Conservation (phyloP, 2,329 filamentous ascomycete genomes). For the Fonsecaea nubica region DNA sequence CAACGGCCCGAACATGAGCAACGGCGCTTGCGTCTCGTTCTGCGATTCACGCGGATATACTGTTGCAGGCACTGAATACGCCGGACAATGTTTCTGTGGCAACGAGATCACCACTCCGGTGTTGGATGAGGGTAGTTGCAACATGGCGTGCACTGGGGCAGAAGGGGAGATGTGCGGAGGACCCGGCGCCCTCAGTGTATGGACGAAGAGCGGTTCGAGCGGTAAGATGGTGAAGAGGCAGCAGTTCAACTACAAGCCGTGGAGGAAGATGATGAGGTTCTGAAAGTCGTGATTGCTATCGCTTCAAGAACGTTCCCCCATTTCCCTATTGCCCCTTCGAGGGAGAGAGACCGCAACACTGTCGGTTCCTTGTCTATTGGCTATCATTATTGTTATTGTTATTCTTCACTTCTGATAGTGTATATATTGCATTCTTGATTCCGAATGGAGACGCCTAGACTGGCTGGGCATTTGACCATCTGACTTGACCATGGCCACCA, state of each 20-base stretch:
- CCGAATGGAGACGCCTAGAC: neutral
- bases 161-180: slow-evolving; percentile 60
- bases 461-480: neutral
- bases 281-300: neutral
- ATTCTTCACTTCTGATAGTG: slow-evolving; percentile 4
- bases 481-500: neutral
- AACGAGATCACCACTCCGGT: slow-evolving; percentile 38
- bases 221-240: slow-evolving; percentile 28
- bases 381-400: neutral
- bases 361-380: neutral
- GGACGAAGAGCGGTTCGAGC: slow-evolving; percentile 20
- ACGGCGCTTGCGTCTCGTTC: slow-evolving; percentile 57
- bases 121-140: slow-evolving; percentile 36
- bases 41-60: slow-evolving; percentile 56
- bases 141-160: slow-evolving; percentile 50
- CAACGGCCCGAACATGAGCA: slow-evolving; percentile 49
- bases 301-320: neutral
- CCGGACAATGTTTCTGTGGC: slow-evolving; percentile 58
- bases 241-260: slow-evolving; percentile 4
- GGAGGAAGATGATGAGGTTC: neutral
- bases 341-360: neutral
- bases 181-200: slow-evolving; percentile 36
- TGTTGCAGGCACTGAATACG: slow-evolving; percentile 59
- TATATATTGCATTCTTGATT: neutral
- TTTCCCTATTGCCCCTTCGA: neutral